Base-by-base conservation (phyloP, 345 rosid species). In the Eutrema heterophyllum region DNA sequence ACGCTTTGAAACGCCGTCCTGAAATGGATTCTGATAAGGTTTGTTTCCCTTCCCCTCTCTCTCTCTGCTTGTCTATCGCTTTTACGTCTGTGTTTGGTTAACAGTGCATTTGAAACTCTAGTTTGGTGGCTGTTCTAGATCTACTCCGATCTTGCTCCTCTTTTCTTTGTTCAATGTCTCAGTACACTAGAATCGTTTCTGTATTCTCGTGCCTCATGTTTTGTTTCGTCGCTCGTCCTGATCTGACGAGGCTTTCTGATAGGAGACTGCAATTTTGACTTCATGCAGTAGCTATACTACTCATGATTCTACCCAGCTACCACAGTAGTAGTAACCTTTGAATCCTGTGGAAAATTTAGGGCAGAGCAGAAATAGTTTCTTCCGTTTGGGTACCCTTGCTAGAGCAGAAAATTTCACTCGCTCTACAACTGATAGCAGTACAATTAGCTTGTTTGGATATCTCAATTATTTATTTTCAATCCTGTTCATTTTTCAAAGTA, bases 11-110 rank as follows among this genome's bases (percentile, higher is more conserved):
- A 73, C 79, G 81, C 76, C 83, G 86, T 48, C 14, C 81, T 38
- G 77, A 81, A 15, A 76, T 79, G 84, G 81, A 82, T 68, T 59
- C 87, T 52, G 83, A 82, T 54, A 84, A 81, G 87, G 89, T 86
- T 30, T 66, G 29, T 21, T 16, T 24, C n/a, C 8, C 4, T 12
- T 8, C 39, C 18, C 18, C 8, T 32, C 36, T 8, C 16, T 46
- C 27, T 35, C 38, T 58, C 7, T 43, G 1, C 21, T 1, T 27
- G 5, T 52, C 27, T 27, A 12, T 21, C 21, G 7, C 6, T 49
- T 53, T 39, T 63, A 40, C 56, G 38, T 53, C 12, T 16, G 24
- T 52, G 70, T 64, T 52, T 21, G 62, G 74, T 70, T 5, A 70
- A 67, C 21, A 5, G 54, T 53, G 35, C 63, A 49, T 50, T 62